phyloP scores from a whole-genome alignment of 2,329 filamentous ascomycete genomes.

The Pseudogymnoascus sp. region DNA sequence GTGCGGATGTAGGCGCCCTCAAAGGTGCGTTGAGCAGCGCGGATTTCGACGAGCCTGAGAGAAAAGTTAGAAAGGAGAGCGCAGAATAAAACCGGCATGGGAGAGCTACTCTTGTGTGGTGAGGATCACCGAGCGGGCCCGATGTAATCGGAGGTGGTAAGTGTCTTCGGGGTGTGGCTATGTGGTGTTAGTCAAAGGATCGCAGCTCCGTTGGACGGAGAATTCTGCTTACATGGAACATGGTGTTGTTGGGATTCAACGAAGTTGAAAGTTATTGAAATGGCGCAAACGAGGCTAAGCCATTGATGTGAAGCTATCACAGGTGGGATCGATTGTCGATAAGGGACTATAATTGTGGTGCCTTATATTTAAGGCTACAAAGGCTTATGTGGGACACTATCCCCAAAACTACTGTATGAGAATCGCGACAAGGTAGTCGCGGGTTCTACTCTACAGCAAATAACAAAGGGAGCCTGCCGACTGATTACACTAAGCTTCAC shows the following conservation, averaged over 20 bases:
- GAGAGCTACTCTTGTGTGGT: constrained; percentile 55
- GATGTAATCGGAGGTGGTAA: constrained; percentile 72
- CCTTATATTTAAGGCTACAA: not conserved
- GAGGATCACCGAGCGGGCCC: constrained; percentile 73
- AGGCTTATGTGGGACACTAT: not conserved
- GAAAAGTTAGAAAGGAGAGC: not conserved
- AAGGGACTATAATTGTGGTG: not conserved
- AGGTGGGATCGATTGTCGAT: not conserved
- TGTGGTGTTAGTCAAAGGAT: constrained; percentile 13
- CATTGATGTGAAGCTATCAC: constrained; percentile 1
- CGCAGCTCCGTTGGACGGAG: not conserved
- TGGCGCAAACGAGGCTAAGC: not conserved
- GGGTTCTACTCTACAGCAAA: not conserved
- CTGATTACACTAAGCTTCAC: no score
- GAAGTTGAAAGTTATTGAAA: not conserved
- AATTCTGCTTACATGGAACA: not conserved
- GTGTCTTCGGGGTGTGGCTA: constrained; percentile 61
- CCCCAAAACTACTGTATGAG: not conserved
- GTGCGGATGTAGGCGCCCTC: constrained; percentile 96
- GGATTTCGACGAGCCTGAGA: constrained; percentile 72
- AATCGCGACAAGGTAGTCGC: not conserved
- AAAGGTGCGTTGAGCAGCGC: constrained; percentile 90
- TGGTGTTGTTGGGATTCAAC: not conserved
- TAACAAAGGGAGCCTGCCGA: not conserved
- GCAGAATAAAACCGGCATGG: not conserved